These are phyloP conservation scores for Narthecium ossifragum DNA, from an alignment of 106 monocot genomes.

Conservation along the genomic window DNA sequence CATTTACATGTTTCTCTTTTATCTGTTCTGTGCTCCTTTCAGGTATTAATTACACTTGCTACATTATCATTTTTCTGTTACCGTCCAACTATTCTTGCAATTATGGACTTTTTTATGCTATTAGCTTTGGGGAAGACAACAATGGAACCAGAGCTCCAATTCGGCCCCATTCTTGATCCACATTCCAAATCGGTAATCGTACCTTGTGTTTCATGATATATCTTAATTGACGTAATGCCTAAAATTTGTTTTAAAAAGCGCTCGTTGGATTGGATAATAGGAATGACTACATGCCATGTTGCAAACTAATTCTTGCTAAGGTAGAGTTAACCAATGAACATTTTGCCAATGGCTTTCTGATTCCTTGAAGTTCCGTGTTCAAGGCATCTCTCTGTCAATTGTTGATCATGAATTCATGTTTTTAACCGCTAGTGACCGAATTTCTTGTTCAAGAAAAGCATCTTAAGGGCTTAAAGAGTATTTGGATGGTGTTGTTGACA, in stretches of 20 bases:
- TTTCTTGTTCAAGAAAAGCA: constrained; percentile 15
- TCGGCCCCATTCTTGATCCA: too few relatives aligned
- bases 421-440: constrained; percentile 9
- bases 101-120: constrained; percentile 74
- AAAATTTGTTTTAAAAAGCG: neutral
- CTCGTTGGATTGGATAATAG: neutral
- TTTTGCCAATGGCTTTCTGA: neutral
- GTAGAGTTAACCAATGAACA: neutral
- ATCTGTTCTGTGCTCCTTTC: constrained; percentile 9
- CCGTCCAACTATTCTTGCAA: constrained; percentile 91
- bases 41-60: constrained; percentile 76
- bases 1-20: constrained; percentile 3
- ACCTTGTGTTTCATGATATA: too few relatives aligned
- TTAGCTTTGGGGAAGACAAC: constrained; percentile 48
- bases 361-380: neutral
- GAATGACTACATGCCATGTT: neutral
- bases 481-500: constrained; percentile 12
- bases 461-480: constrained; percentile 13
- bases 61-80: constrained; percentile 89
- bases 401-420: constrained; percentile 22
- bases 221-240: too few relatives aligned
- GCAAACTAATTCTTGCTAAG: too few relatives aligned
- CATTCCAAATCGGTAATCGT: too few relatives aligned
- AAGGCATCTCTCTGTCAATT: constrained; percentile 23
- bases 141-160: neutral